Percentiles rank a stretch among this genome's conserved stretches.
These are phyloP conservation scores for Cucurbita moschata DNA, from an alignment of 306 rosid genomes.

Conservation along the genomic window DNA sequence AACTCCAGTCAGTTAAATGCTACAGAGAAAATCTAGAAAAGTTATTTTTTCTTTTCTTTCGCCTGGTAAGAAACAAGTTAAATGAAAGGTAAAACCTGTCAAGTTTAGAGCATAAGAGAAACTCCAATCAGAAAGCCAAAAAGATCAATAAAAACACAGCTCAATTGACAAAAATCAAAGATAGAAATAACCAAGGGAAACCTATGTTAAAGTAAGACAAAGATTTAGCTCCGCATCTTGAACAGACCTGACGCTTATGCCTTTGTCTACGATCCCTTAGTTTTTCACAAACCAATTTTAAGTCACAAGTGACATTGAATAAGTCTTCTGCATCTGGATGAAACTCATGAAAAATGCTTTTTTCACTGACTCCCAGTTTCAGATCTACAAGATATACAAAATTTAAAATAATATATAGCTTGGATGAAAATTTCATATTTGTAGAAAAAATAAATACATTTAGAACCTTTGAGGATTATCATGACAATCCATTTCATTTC, in stretches of 20 bases:
- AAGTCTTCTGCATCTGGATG: conserved; percentile 98
- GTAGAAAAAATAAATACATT: background rate
- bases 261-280: conserved; percentile 66
- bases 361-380: conserved; percentile 90
- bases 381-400: conserved; percentile 37
- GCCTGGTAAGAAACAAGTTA: background rate
- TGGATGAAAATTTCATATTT: background rate
- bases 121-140: background rate
- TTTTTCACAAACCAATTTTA: conserved; percentile 92
- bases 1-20: too few relatives aligned
- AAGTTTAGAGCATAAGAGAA: background rate
- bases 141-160: background rate
- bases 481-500: conserved; percentile 98
- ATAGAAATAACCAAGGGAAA: background rate
- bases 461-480: conserved; percentile 79
- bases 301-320: conserved; percentile 91
- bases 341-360: conserved; percentile 79
- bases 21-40: background rate
- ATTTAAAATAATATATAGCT: background rate
- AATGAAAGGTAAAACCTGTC: background rate
- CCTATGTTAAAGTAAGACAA: background rate
- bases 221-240: conserved; percentile 5
- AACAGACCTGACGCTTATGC: conserved; percentile 73
- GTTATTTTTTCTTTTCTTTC: too few relatives aligned
- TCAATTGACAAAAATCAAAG: background rate